These are phyloP conservation scores for Sporothrix brasiliensis DNA, from an alignment of 2,329 filamentous ascomycete species.

Conservation along the genomic window DNA sequence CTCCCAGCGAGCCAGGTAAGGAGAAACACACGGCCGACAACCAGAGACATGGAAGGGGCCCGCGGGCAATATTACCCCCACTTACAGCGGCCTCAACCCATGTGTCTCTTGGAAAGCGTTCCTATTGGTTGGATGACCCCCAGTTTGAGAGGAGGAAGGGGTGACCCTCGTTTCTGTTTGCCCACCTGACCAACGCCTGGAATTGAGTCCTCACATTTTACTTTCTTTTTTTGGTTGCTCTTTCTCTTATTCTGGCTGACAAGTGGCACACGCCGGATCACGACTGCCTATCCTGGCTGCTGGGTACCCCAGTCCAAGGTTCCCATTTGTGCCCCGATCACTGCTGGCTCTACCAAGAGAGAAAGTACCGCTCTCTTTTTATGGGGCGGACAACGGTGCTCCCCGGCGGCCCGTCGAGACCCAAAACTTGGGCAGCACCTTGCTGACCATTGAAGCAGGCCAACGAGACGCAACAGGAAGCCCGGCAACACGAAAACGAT, in stretches of 20 bases:
- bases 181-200: constrained; percentile 22
- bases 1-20: not conserved
- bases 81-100: constrained; percentile 18
- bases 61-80: not conserved
- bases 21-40: not conserved
- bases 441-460: not conserved
- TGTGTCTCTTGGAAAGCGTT: constrained; percentile 31
- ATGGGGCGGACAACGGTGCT: constrained; percentile 19
- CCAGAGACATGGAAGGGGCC: not conserved
- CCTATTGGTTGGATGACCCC: constrained; percentile 27
- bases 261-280: not conserved
- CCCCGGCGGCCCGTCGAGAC: constrained; percentile 26
- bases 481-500: not conserved
- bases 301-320: not conserved
- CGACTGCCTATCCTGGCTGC: not conserved
- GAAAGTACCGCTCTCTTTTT: not conserved
- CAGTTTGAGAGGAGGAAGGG: not conserved
- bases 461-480: constrained; percentile 12
- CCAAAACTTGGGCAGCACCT: not conserved
- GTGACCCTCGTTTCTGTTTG: constrained; percentile 22
- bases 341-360: not conserved
- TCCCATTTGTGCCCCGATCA: not conserved
- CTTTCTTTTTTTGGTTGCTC: not conserved
- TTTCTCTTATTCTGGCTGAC: not conserved
- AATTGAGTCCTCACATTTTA: constrained; percentile 18